Percentiles rank a stretch among this genome's conserved stretches.
Conservation (phyloP, 176 grass and related monocot species). For the Pontederia crassipes region DNA sequence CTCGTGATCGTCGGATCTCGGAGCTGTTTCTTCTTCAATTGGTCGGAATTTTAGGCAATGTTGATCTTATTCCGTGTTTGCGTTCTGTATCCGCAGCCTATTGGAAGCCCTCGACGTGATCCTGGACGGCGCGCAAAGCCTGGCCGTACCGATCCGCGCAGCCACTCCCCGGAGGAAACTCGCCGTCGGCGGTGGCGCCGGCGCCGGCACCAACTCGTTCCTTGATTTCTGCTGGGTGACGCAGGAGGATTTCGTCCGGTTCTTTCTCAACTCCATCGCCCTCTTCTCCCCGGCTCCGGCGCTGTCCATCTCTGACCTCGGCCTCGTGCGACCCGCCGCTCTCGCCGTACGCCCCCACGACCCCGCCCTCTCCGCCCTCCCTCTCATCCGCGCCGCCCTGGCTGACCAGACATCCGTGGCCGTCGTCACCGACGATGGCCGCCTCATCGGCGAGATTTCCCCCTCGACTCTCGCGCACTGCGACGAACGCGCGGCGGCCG, state of each 20-base stretch:
- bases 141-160: conserved; percentile 42
- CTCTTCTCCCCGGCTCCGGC: conserved; percentile 38
- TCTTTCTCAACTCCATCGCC: conserved; percentile 56
- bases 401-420: conserved; percentile 37
- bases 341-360: conserved; percentile 24
- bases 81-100: conserved; percentile 24
- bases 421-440: conserved; percentile 16
- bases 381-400: conserved; percentile 26
- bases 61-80: conserved; percentile 6
- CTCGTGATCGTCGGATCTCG: too few relatives aligned
- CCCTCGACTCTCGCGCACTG: conserved; percentile 33
- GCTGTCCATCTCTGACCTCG: conserved; percentile 44
- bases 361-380: conserved; percentile 23
- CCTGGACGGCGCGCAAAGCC: conserved; percentile 38
- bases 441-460: conserved; percentile 58
- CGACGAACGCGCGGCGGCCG: conserved; percentile 30
- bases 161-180: conserved; percentile 14
- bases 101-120: conserved; percentile 52
- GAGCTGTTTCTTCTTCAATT: conserved; percentile 2
- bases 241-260: conserved; percentile 60
- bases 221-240: conserved; percentile 56
- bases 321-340: conserved; percentile 23
- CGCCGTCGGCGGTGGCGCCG: background rate
- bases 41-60: background rate
- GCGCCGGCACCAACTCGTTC: background rate